phyloP scores from a whole-genome alignment of 108 stramenopile genomes.

The Craspedostauros australis region DNA sequence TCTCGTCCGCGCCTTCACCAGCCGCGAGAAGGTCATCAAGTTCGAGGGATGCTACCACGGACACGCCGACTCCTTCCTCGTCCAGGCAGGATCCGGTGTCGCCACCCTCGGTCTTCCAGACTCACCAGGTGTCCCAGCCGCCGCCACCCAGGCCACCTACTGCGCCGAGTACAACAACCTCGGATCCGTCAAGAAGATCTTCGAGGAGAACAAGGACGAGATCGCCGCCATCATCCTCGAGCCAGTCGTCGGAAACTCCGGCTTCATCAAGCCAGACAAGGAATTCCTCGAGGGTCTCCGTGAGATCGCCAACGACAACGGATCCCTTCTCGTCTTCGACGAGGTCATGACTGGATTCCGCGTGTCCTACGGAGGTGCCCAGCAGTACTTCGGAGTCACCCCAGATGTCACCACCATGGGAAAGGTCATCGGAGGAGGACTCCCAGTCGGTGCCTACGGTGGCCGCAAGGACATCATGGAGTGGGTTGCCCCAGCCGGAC shows the following conservation, averaged over 20 bases:
- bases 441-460: conserved; percentile 97
- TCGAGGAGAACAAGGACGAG: conserved; percentile 86
- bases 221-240: conserved; percentile 95
- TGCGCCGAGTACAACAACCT: conserved; percentile 98
- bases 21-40: conserved; percentile 94
- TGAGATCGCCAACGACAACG: conserved; percentile 80
- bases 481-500: conserved; percentile 94
- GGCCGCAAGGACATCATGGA: conserved; percentile 97
- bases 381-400: conserved; percentile 93
- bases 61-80: conserved; percentile 96
- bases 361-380: conserved; percentile 94
- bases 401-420: conserved; percentile 99
- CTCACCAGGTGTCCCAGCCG: conserved; percentile 92
- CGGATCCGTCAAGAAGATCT: conserved; percentile 82
- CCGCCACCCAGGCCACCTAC: conserved; percentile 88
- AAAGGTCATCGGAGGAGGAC: conserved; percentile 97
- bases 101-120: conserved; percentile 97
- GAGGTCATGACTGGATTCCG: conserved; percentile 99
- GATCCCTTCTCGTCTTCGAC: conserved; percentile 93
- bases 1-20: conserved; percentile 93
- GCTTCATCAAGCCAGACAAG: conserved; percentile 96
- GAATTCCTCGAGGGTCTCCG: conserved; percentile 93
- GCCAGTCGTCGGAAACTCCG: conserved; percentile 97
- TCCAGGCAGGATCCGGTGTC: conserved; percentile 97
- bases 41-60: conserved; percentile 99